These are phyloP conservation scores for Podila clonocystis DNA, from an alignment of 192 early-diverging fungal genomes.

Conservation along the genomic window DNA sequence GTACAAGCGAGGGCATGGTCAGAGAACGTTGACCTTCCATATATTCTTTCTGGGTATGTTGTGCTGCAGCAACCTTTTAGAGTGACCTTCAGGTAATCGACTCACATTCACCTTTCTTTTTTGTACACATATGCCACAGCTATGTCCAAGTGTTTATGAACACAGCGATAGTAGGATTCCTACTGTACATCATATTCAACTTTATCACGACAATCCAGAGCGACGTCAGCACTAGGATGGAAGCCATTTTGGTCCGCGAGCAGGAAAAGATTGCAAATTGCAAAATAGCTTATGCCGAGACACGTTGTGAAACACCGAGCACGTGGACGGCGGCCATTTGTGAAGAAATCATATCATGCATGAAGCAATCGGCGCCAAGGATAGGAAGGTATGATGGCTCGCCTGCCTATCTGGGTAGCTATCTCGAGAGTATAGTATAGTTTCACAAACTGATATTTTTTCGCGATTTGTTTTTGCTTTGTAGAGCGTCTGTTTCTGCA, in stretches of 20 bases:
- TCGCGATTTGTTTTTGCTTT: not conserved
- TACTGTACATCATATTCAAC: slow-evolving; percentile 71
- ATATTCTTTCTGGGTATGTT: slow-evolving; percentile 35
- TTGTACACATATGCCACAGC: not conserved
- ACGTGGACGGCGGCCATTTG: slow-evolving; percentile 73
- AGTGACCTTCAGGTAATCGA: not conserved
- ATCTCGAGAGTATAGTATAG: not conserved
- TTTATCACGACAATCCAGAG: slow-evolving; percentile 75
- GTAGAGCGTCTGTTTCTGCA: slow-evolving; percentile 77
- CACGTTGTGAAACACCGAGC: slow-evolving; percentile 61
- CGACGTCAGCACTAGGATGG: slow-evolving; percentile 76
- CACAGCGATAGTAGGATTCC: slow-evolving; percentile 63
- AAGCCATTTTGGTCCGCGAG: slow-evolving; percentile 59
- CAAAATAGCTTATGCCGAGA: slow-evolving; percentile 69
- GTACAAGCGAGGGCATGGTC: slow-evolving; percentile 26
- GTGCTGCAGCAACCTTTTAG: not conserved
- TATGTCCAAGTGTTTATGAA: slow-evolving; percentile 84
- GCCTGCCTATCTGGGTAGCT: not conserved
- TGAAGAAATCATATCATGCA: slow-evolving; percentile 69
- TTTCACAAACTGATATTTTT: not conserved
- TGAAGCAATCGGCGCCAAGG: slow-evolving; percentile 61
- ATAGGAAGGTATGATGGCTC: slow-evolving; percentile 60
- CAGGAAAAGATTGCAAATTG: slow-evolving; percentile 71
- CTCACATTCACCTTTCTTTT: not conserved
- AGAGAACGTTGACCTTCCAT: slow-evolving; percentile 47